Evolutionary conservation across 1,284 basidiomycete species (phyloP).

Genomic region (Ceratobasidium sp.): DNA sequence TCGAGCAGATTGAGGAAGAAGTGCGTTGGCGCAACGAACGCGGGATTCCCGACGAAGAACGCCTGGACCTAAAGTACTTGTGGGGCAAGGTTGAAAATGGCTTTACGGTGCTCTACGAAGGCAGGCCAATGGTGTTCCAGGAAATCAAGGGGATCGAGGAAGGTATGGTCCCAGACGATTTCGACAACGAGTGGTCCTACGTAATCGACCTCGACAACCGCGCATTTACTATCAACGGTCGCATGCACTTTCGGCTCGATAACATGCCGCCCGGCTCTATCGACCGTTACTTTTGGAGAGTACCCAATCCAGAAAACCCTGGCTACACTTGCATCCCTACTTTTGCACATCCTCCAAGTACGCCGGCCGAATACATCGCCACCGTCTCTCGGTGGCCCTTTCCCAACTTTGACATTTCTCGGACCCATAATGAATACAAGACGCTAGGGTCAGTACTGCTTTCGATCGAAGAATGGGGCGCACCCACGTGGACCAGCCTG

Average conservation of each 20-base stretch:
- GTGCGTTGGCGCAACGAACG: not conserved
- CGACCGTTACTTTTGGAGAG: not conserved
- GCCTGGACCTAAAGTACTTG: not conserved
- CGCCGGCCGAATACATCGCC: not conserved
- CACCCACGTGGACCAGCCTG: not conserved
- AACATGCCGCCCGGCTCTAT: slow-evolving; percentile 5
- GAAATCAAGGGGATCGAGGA: not conserved
- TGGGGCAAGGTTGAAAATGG: not conserved
- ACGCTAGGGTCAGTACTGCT: not conserved
- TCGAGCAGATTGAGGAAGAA: not conserved
- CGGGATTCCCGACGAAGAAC: not conserved
- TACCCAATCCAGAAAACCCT: not conserved
- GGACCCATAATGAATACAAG: not conserved
- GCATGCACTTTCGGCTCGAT: slow-evolving; percentile 28
- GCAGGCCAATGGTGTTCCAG: not conserved
- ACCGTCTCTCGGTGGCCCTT: not conserved
- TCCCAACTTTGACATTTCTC: not conserved
- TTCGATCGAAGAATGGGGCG: slow-evolving; percentile 1
- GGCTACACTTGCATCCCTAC: not conserved
- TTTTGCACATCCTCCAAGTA: not conserved
- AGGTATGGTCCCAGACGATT: not conserved
- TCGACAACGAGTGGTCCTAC: slow-evolving; percentile 13
- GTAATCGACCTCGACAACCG: slow-evolving; percentile 37
- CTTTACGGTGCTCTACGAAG: not conserved
- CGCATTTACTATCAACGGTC: slow-evolving; percentile 39